Conservation (phyloP, 2,329 filamentous ascomycete species). For the Colletotrichum shisoi region DNA sequence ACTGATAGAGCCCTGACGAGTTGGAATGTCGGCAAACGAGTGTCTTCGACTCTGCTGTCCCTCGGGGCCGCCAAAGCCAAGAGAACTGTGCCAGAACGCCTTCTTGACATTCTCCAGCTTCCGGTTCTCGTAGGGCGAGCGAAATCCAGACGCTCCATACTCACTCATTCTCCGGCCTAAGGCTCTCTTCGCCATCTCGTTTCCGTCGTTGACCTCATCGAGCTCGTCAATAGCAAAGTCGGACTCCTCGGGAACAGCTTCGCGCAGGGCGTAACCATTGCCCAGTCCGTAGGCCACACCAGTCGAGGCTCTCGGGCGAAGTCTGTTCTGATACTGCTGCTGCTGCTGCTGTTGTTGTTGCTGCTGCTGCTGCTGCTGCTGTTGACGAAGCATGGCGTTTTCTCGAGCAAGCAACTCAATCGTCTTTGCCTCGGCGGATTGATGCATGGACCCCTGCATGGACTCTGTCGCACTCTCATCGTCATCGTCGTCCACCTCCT, state of each 20-base stretch:
- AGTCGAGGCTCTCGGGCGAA: slow-evolving; percentile 67
- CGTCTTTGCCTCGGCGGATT: slow-evolving; percentile 66
- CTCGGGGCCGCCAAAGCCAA: slow-evolving; percentile 71
- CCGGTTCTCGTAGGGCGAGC: slow-evolving; percentile 64
- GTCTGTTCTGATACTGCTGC: slow-evolving; percentile 62
- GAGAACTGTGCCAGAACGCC: slow-evolving; percentile 74
- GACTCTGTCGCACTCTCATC: slow-evolving; percentile 65
- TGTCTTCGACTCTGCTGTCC: slow-evolving; percentile 78
- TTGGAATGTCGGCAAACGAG: slow-evolving; percentile 76
- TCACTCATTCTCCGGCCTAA: slow-evolving; percentile 66
- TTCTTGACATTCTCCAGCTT: slow-evolving; percentile 72
- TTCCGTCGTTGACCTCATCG: slow-evolving; percentile 67
- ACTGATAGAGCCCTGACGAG: slow-evolving; percentile 69
- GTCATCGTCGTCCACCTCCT: slow-evolving; percentile 74
- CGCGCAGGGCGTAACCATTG: slow-evolving; percentile 68
- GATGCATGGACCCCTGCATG: slow-evolving; percentile 62
- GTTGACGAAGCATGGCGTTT: slow-evolving; percentile 68
- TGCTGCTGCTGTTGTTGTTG: slow-evolving; percentile 56
- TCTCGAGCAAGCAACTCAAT: slow-evolving; percentile 70
- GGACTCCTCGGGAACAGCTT: slow-evolving; percentile 69
- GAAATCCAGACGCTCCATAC: slow-evolving; percentile 57
- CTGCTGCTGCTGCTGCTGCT: slow-evolving; percentile 60
- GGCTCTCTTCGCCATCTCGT: slow-evolving; percentile 57
- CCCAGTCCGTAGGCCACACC: slow-evolving; percentile 60
- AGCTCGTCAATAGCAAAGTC: slow-evolving; percentile 78